Conservation (phyloP, 2,329 filamentous ascomycete species). For the Rosellinia necatrix region DNA sequence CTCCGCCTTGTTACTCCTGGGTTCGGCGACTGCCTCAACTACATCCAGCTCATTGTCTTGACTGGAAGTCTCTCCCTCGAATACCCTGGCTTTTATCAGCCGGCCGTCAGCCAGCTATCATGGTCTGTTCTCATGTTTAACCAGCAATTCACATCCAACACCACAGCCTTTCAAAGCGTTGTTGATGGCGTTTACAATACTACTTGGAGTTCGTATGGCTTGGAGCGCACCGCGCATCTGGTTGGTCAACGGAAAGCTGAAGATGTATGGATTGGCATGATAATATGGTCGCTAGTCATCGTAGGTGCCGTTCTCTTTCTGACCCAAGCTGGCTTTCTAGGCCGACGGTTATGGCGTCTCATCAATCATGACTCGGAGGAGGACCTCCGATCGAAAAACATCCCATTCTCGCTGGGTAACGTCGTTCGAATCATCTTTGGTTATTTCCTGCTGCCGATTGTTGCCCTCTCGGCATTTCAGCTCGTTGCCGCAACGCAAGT, state of each 20-base stretch:
- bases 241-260: constrained; percentile 75
- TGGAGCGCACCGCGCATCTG: constrained; percentile 78
- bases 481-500: constrained; percentile 75
- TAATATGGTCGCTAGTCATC: constrained; percentile 84
- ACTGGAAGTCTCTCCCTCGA: constrained; percentile 85
- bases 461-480: constrained; percentile 89
- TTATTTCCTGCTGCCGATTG: constrained; percentile 86
- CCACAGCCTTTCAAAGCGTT: constrained; percentile 67
- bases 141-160: constrained; percentile 77
- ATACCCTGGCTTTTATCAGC: constrained; percentile 95
- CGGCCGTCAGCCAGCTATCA: constrained; percentile 80
- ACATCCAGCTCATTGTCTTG: constrained; percentile 89
- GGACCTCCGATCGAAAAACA: constrained; percentile 87
- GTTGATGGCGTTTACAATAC: constrained; percentile 89
- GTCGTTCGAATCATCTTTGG: constrained; percentile 87
- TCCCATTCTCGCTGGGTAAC: constrained; percentile 82
- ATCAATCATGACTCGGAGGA: constrained; percentile 77
- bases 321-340: constrained; percentile 76
- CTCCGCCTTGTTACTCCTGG: constrained; percentile 91
- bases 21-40: constrained; percentile 95
- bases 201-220: constrained; percentile 75
- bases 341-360: constrained; percentile 76
- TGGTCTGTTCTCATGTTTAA: constrained; percentile 97
- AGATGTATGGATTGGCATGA: constrained; percentile 94
- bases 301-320: constrained; percentile 69